These are phyloP conservation scores for Colletotrichum incanum DNA, from an alignment of 2,329 filamentous ascomycete genomes.

Conservation along the genomic window DNA sequence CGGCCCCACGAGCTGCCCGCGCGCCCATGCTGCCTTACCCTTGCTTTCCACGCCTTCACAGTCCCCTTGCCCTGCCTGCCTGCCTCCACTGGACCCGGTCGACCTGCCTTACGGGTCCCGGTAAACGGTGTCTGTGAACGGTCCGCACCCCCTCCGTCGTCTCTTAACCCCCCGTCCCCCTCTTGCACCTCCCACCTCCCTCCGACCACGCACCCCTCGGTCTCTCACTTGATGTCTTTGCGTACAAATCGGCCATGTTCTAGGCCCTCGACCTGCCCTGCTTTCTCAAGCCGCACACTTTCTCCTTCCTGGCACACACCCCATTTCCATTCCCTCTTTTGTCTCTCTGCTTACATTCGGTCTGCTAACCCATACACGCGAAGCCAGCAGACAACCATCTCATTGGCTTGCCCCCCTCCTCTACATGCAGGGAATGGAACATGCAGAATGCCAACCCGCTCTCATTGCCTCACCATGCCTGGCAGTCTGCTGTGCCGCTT, in stretches of 20 bases:
- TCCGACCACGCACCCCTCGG: constrained; percentile 3
- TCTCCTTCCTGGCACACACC: constrained; percentile 34
- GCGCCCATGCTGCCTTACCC: background rate
- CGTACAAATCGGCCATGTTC: constrained; percentile 31
- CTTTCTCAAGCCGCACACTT: constrained; percentile 37
- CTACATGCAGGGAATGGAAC: constrained; percentile 27
- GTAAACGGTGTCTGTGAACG: constrained; percentile 22
- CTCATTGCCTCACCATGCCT: constrained; percentile 33
- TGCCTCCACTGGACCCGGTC: constrained; percentile 2
- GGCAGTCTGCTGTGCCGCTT: background rate
- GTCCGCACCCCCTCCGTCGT: background rate
- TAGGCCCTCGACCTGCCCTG: constrained; percentile 27
- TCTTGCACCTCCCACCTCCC: background rate
- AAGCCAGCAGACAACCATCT: constrained; percentile 9
- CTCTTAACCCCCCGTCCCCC: background rate
- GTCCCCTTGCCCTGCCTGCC: background rate
- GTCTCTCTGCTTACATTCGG: constrained; percentile 31
- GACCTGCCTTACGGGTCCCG: constrained; percentile 12
- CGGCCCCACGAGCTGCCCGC: background rate
- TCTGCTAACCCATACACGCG: constrained; percentile 2
- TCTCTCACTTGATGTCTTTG: background rate
- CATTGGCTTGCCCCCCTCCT: constrained; percentile 23
- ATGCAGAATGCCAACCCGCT: constrained; percentile 32
- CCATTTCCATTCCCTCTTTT: constrained; percentile 33
- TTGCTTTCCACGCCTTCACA: background rate